phyloP scores from a whole-genome alignment of 2,329 filamentous ascomycete species.

The Pseudogymnoascus verrucosus region DNA sequence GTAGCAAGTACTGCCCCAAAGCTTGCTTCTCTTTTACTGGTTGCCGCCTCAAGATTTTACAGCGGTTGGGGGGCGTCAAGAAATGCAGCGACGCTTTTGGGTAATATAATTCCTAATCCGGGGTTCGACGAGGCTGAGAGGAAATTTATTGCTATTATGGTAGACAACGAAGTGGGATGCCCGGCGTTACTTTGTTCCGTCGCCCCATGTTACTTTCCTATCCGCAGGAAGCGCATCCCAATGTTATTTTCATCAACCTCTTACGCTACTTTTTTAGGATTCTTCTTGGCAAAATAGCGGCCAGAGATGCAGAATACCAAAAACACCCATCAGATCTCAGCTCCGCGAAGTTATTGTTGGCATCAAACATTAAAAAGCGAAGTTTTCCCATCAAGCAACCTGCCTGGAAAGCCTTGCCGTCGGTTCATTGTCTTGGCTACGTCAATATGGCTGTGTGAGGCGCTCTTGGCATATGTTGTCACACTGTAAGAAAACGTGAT shows the following conservation, averaged over 20 bases:
- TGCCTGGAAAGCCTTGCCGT: neutral
- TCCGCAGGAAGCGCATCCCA: neutral
- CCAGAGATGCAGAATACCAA: neutral
- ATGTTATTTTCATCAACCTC: neutral
- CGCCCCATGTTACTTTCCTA: neutral
- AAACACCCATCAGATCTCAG: neutral
- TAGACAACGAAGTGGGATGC: neutral
- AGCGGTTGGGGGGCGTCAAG: neutral
- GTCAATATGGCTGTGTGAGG: neutral
- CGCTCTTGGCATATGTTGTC: neutral
- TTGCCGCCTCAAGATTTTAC: neutral
- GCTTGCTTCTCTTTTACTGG: neutral
- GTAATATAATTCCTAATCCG: slow-evolving; percentile 2
- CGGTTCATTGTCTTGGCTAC: neutral
- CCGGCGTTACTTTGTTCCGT: neutral
- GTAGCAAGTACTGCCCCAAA: neutral
- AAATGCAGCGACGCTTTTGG: neutral
- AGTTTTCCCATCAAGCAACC: neutral
- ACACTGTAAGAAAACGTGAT: neutral
- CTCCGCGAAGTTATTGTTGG: neutral
- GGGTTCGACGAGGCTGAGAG: slow-evolving; percentile 3
- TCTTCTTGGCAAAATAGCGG: neutral
- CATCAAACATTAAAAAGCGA: neutral
- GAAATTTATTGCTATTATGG: slow-evolving; percentile 1
- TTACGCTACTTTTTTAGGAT: neutral